Percentiles rank a stretch among this genome's conserved stretches.
Evolutionary conservation across 345 rosid genomes (phyloP).

Genomic region (Trapa incisa): DNA sequence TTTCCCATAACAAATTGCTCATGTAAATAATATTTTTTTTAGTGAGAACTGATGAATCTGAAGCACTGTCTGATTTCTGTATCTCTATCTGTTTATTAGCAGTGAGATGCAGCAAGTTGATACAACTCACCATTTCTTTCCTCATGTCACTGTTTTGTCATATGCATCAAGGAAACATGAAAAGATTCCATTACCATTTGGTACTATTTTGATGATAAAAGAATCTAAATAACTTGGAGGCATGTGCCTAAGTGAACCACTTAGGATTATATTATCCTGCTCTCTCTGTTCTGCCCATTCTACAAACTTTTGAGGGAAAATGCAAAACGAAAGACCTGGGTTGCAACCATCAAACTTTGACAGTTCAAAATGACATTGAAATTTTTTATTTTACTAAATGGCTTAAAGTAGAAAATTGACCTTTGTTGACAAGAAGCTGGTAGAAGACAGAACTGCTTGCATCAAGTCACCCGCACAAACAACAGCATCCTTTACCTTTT

Average conservation of each 20-base stretch:
- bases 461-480: constrained; percentile 71
- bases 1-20: background rate
- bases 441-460: constrained; percentile 76
- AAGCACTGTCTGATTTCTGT: background rate
- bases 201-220: background rate
- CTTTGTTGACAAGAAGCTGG: constrained; percentile 47
- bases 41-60: background rate
- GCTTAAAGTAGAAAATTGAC: constrained; percentile 21
- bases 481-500: constrained; percentile 72
- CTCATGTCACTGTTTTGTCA: background rate
- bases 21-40: background rate
- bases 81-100: background rate
- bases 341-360: background rate
- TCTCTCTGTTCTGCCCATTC: background rate
- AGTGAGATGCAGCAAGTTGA: background rate
- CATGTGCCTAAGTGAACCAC: background rate
- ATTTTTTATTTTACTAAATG: background rate
- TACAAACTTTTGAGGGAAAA: background rate
- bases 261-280: background rate
- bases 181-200: background rate
- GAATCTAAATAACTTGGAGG: background rate
- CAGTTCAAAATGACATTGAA: background rate
- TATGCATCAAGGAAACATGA: background rate
- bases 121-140: background rate
- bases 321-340: too few relatives aligned